Percentiles rank a stretch among this genome's conserved stretches.
phyloP scores from a whole-genome alignment of 164 flowering plant genomes.

The Tetrastigma voinierianum region DNA sequence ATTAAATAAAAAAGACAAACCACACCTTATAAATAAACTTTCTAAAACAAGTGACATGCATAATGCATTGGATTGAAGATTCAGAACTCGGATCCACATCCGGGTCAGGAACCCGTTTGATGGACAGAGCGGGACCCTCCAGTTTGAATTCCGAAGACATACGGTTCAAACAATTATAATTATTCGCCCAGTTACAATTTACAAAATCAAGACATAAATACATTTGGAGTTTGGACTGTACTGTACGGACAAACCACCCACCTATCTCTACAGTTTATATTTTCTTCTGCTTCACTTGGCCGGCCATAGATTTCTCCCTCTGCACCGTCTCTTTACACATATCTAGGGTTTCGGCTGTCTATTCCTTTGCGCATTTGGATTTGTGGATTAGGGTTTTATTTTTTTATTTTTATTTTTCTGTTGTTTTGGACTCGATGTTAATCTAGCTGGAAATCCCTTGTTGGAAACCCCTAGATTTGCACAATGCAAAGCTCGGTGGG shows the following conservation, averaged over 20 bases:
- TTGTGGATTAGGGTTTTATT: conserved; percentile 7
- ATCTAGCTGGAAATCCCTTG: neutral
- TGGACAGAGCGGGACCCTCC: conserved; percentile 3
- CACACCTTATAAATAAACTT: too few species aligned
- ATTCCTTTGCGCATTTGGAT: neutral
- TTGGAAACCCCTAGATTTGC: conserved; percentile 11
- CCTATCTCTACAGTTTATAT: neutral
- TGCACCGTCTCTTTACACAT: neutral
- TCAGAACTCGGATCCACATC: neutral
- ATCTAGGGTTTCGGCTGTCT: neutral
- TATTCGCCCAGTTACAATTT: too few species aligned
- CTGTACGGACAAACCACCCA: neutral
- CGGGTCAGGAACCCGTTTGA: neutral
- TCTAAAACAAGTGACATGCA: too few species aligned
- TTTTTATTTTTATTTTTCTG: neutral
- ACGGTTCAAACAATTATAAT: neutral
- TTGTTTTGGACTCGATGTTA: too few species aligned
- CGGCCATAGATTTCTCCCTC: neutral
- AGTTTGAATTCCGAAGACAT: neutral
- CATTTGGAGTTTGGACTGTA: neutral
- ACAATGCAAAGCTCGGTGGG: conserved; percentile 54
- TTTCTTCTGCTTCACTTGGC: conserved; percentile 3
- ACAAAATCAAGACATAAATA: too few species aligned
- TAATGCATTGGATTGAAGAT: too few species aligned
- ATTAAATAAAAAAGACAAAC: too few species aligned